Base-by-base conservation (phyloP, 305 asterid species). In the Fraxinus ornus region DNA sequence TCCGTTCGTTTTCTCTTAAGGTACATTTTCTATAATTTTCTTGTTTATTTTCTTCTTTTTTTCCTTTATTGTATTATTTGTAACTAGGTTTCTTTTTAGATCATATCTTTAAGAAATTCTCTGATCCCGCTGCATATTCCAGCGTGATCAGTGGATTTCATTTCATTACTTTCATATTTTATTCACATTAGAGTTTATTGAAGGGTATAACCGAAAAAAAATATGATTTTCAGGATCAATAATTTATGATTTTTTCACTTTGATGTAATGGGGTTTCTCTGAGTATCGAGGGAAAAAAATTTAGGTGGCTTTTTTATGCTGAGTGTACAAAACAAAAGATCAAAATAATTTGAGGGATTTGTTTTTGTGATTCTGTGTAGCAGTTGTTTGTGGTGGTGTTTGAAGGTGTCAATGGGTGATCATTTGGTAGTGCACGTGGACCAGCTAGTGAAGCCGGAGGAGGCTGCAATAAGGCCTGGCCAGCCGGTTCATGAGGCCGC, bases 361-460 rank as follows among this genome's bases (percentile, higher is more conserved):
- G 17, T 78, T 66, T 76, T 80, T 78, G 81, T 78, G n/a, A 36
- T 80, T 82, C 81, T 78, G 83, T 79, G n/a, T 77, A 84, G 90
- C 91, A 47, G 60, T 83, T 70, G 26, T 21, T 36, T 60, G 79
- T 79, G 87, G 35, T 81, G 84, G 60, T 39, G 22, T 22, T 19
- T 8, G 52, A 19, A 13, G 17, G 26, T 79, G 87, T 80, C 44
- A 88, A 90, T 93, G 98, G 92, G 91, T 78, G 94, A 92, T 81
- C 88, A 88, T 88, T 87, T 86, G 88, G 95, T 88, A 85, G 93
- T 92, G 90, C 79, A 86, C 80, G 83, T 88, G 85, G 94, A 92
- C 83, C 87, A 88, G 84, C 77, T 89, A 79, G 84, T 87, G 5
- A 88, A 85, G 81, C 86, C 90, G 33, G 90, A 85, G 80, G 84